Percentiles rank a stretch among this genome's conserved stretches.
Evolutionary conservation across 352 stramenopile species (phyloP).

Genomic region (Phytophthora litchii): DNA sequence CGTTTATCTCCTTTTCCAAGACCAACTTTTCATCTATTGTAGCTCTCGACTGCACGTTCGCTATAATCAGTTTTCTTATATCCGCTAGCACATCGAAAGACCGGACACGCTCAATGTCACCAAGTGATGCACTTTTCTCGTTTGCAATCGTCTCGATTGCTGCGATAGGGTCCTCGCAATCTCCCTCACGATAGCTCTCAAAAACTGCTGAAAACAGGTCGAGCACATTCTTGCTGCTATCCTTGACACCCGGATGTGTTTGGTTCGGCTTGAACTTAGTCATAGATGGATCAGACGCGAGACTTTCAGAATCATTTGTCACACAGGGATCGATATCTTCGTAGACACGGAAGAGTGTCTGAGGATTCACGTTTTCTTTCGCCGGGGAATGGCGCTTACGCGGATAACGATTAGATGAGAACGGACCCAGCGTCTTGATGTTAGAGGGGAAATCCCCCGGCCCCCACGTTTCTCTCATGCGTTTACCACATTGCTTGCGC

Average conservation of each 20-base stretch:
- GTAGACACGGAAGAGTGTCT: slow-evolving; percentile 30
- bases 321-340: slow-evolving; percentile 24
- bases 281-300: slow-evolving; percentile 1
- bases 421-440: slow-evolving; percentile 17
- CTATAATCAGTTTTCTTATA: slow-evolving; percentile 33
- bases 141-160: slow-evolving; percentile 29
- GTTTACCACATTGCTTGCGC: slow-evolving; percentile 45
- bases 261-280: slow-evolving; percentile 1
- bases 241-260: background rate
- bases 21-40: slow-evolving; percentile 45
- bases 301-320: slow-evolving; percentile 13
- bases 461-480: slow-evolving; percentile 72
- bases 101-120: slow-evolving; percentile 26
- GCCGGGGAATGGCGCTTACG: slow-evolving; percentile 35
- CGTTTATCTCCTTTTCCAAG: slow-evolving; percentile 51
- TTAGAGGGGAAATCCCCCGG: slow-evolving; percentile 64
- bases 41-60: slow-evolving; percentile 26
- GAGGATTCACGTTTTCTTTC: slow-evolving; percentile 62
- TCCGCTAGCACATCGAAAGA: slow-evolving; percentile 41
- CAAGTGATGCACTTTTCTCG: slow-evolving; percentile 25
- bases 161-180: slow-evolving; percentile 21
- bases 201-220: slow-evolving; percentile 43
- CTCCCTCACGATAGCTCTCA: slow-evolving; percentile 29
- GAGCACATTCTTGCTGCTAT: slow-evolving; percentile 38
- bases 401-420: slow-evolving; percentile 22